These are phyloP conservation scores for Stachybotrys chlorohalonatus DNA, from an alignment of 2,329 filamentous ascomycete species.

Conservation along the genomic window DNA sequence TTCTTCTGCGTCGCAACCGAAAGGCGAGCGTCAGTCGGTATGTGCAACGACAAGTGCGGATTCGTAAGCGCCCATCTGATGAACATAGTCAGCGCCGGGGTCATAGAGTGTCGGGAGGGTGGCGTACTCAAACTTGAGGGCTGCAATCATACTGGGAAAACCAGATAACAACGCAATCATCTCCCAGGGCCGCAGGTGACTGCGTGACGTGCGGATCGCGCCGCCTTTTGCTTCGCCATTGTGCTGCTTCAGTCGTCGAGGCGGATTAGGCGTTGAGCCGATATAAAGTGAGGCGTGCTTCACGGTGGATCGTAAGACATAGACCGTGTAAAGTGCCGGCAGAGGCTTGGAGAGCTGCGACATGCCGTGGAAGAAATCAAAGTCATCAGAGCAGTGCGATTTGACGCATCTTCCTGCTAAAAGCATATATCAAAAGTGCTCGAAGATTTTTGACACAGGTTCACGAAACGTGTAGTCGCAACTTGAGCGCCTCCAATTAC, in stretches of 20 bases:
- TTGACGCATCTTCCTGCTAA: not conserved
- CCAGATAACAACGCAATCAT: conserved; percentile 82
- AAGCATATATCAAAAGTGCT: too few species aligned
- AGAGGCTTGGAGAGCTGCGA: conserved; percentile 46
- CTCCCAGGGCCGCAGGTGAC: conserved; percentile 73
- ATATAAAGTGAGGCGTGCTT: conserved; percentile 69
- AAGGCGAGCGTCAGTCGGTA: conserved; percentile 55
- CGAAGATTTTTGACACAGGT: too few species aligned
- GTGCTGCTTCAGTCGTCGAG: conserved; percentile 78
- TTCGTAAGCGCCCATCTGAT: conserved; percentile 89
- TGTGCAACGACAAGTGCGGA: conserved; percentile 70
- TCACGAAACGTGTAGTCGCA: too few species aligned
- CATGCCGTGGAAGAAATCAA: conserved; percentile 21
- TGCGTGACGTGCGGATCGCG: conserved; percentile 63
- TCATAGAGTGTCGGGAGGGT: not conserved
- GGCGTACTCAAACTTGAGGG: conserved; percentile 83
- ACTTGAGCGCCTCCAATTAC: too few species aligned
- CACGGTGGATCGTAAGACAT: conserved; percentile 78
- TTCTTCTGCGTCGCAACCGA: conserved; percentile 41
- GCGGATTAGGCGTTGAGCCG: conserved; percentile 84
- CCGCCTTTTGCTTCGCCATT: conserved; percentile 80
- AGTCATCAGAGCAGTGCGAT: not conserved
- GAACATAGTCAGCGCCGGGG: conserved; percentile 1
- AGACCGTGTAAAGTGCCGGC: conserved; percentile 87
- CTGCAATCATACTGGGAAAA: conserved; percentile 79